Conservation (phyloP, 2,329 filamentous ascomycete species). For the Colletotrichum abscissum region DNA sequence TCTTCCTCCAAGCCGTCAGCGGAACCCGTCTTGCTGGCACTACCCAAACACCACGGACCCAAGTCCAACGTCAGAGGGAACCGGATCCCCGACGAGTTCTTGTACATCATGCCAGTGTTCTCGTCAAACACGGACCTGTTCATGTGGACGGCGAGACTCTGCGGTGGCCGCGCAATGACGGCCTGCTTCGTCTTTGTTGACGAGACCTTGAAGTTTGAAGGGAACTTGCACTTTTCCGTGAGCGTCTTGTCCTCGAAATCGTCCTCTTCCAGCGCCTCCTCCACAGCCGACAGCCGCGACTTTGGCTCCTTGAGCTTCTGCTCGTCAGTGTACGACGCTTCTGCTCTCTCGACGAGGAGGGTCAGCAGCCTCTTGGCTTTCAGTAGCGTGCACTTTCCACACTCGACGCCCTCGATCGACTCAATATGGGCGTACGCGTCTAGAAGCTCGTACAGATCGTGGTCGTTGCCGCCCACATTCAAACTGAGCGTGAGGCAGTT, state of each 20-base stretch:
- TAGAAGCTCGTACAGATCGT: slow-evolving; percentile 82
- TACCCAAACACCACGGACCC: slow-evolving; percentile 86
- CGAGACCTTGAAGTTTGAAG: slow-evolving; percentile 74
- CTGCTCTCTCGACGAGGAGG: slow-evolving; percentile 56
- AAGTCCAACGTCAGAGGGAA: slow-evolving; percentile 83
- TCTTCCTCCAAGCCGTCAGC: slow-evolving; percentile 39
- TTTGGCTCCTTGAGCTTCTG: slow-evolving; percentile 62
- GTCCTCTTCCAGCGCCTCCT: slow-evolving; percentile 79
- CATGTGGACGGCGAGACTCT: slow-evolving; percentile 85
- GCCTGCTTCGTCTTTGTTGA: slow-evolving; percentile 92
- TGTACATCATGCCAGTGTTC: slow-evolving; percentile 79
- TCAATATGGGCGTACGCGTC: slow-evolving; percentile 89
- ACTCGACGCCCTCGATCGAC: slow-evolving; percentile 89
- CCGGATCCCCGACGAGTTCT: slow-evolving; percentile 83
- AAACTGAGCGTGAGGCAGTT: slow-evolving; percentile 92
- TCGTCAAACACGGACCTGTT: slow-evolving; percentile 95
- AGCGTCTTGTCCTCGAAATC: slow-evolving; percentile 80
- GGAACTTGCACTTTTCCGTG: slow-evolving; percentile 72
- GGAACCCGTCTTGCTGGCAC: slow-evolving; percentile 46
- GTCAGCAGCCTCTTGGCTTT: slow-evolving; percentile 61
- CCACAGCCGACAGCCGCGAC: slow-evolving; percentile 72
- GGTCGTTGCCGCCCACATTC: slow-evolving; percentile 68
- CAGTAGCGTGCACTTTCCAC: slow-evolving; percentile 87
- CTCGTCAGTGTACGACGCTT: slow-evolving; percentile 50
- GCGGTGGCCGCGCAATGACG: slow-evolving; percentile 84